A percentile compares a stretch with the other conserved stretches of the same genome.
These are phyloP conservation scores for Kazachstania kunashirensis DNA, from an alignment of 805 yeast genomes.

Conservation along the genomic window DNA sequence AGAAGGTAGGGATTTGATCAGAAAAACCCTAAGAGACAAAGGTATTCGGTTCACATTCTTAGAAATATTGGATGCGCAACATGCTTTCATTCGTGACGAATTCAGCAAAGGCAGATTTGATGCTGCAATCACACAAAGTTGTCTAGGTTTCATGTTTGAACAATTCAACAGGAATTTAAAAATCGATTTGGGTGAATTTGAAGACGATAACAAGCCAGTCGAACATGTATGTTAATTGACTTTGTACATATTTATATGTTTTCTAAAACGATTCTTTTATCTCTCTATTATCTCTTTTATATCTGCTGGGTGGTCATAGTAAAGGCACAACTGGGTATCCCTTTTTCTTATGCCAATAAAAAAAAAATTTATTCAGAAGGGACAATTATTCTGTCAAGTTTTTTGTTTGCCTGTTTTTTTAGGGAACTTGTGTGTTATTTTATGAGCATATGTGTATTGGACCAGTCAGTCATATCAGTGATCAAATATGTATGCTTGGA, in stretches of 20 bases:
- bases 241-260: background rate
- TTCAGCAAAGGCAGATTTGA: conserved; percentile 72
- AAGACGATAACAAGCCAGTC: conserved; percentile 38
- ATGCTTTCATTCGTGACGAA: conserved; percentile 76
- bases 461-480: no score
- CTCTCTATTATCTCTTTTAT: background rate
- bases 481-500: no score
- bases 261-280: background rate
- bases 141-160: conserved; percentile 60
- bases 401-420: no score
- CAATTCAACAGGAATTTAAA: conserved; percentile 60
- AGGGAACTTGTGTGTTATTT: no score
- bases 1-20: conserved; percentile 63
- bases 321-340: no score
- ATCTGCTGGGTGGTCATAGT: no score
- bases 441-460: no score
- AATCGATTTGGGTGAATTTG: conserved; percentile 57
- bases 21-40: conserved; percentile 47
- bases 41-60: conserved; percentile 58
- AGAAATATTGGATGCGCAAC: conserved; percentile 73
- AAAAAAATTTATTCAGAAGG: no score
- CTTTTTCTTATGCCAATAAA: no score
- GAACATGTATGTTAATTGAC: conserved; percentile 52
- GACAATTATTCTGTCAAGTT: no score
- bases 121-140: conserved; percentile 60